A percentile compares a stretch with the other conserved stretches of the same genome.
phyloP scores from a whole-genome alignment of 176 grass and related monocot genomes.

The Bromus sterilis region DNA sequence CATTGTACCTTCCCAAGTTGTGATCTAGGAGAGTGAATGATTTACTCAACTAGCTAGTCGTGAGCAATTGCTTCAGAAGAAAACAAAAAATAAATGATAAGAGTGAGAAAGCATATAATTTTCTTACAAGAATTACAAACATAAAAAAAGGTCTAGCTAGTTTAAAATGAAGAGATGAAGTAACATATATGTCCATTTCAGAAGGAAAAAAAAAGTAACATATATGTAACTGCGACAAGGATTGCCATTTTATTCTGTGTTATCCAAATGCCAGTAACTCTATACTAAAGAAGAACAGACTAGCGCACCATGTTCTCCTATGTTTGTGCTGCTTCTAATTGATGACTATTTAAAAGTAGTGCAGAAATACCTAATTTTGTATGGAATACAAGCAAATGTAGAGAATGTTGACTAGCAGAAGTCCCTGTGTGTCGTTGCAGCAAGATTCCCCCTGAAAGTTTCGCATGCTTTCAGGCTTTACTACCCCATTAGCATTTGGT shows the following conservation, averaged over 20 bases:
- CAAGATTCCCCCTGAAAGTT: constrained; percentile 1
- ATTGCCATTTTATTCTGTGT: constrained; percentile 5
- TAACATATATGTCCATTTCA: background rate
- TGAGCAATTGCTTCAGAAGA: background rate
- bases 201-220: background rate
- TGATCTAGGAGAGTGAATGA: background rate
- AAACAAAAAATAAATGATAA: background rate
- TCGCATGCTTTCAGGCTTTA: constrained; percentile 11
- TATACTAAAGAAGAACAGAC: background rate
- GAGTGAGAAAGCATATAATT: background rate
- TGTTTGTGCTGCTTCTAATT: background rate
- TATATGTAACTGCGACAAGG: background rate
- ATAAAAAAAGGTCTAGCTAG: background rate
- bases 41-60: background rate
- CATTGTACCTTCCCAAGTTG: background rate
- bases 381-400: background rate
- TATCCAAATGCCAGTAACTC: background rate
- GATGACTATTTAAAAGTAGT: background rate
- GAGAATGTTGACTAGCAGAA: constrained; percentile 31
- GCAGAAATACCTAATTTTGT: constrained; percentile 13
- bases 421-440: background rate
- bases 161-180: background rate
- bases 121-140: background rate
- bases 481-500: constrained; percentile 16
- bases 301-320: constrained; percentile 4